A percentile compares a stretch with the other conserved stretches of the same genome.
Conservation (phyloP, 805 yeast genomes). For the Metschnikowia santaceciliae region DNA sequence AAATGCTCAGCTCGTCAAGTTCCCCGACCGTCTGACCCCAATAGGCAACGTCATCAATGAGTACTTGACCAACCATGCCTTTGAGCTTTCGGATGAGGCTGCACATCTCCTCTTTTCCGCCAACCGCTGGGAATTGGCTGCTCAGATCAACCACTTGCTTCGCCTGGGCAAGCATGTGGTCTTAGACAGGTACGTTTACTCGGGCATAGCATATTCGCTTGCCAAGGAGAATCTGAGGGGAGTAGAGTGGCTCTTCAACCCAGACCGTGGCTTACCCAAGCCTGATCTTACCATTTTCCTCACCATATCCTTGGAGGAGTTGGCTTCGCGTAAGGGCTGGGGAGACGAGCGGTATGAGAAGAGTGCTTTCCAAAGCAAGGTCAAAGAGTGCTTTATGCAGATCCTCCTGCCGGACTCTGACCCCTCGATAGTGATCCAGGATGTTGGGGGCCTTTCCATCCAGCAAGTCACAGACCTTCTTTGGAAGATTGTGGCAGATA, state of each 20-base stretch:
- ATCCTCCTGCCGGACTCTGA: constrained; percentile 34
- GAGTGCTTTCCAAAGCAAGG: constrained; percentile 67
- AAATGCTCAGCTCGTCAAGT: constrained; percentile 52
- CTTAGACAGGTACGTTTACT: constrained; percentile 83
- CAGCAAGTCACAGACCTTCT: constrained; percentile 51
- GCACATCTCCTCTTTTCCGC: constrained; percentile 88
- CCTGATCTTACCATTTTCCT: constrained; percentile 85
- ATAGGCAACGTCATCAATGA: constrained; percentile 76
- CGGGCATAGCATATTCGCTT: constrained; percentile 88
- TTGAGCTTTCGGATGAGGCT: constrained; percentile 64
- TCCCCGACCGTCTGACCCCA: constrained; percentile 83
- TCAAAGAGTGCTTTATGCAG: constrained; percentile 53
- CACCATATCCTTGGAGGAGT: constrained; percentile 47
- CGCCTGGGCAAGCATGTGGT: constrained; percentile 56
- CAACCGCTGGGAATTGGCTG: constrained; percentile 84
- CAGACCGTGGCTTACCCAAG: constrained; percentile 79
- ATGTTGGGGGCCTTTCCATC: constrained; percentile 57
- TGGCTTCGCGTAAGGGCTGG: constrained; percentile 64
- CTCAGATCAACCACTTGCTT: constrained; percentile 43
- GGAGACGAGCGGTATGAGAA: constrained; percentile 94
- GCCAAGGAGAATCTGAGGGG: constrained; percentile 58
- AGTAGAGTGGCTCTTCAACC: constrained; percentile 71
- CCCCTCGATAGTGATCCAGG: constrained; percentile 38
- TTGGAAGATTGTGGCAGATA: constrained; percentile 27
- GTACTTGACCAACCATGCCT: constrained; percentile 54